Base-by-base conservation (phyloP, 192 early-diverging fungal genomes). In the Spizellomyces sp. region DNA sequence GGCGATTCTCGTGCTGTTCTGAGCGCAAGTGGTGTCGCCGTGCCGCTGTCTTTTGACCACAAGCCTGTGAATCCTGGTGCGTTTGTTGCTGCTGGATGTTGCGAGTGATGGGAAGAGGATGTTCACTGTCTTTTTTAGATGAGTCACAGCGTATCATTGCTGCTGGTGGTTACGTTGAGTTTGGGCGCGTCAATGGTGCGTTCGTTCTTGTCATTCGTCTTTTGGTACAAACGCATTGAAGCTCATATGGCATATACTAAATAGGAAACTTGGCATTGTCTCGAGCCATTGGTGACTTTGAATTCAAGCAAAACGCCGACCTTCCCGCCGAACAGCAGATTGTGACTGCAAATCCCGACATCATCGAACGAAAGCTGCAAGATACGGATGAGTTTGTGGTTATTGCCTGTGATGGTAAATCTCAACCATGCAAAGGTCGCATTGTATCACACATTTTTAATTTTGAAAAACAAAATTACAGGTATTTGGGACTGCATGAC, bases 401-500 rank as follows among this genome's bases (percentile, higher is more conserved):
- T 4, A 58, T 99, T 48, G 98, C 96, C 0, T 99, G 98, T 80
- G 98, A 99, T 77, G 98, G 94, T 91, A 80, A 65, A 64, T 19
- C 43, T 54, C 5, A 9, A 69, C 14, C 41, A 10, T 69, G n/a
- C 66, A 52, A n/a, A 54, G 0, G 50, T 54, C 12, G 9, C 8
- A 10, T 66, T 36, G 66, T 4, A 64, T 41, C 10, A 12, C 22
- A 62, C 5, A 63, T 47, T 61, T 41, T 9, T 54, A 36, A 63
- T 9, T 12, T 3, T 36, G 27, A 36, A 36, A 36, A 36, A 36
- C 27, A 36, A 36, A 36, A 50, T 55, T 47, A 46, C 77, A 95
- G 93, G 98, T 48, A 99, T 99, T 72, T 99, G 96, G 96, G 98
- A 99, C 79, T 95, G 93, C 77, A 91, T 96, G 90, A 85, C 84